These are phyloP conservation scores for Hamamelis virginiana DNA, from an alignment of 164 flowering plant genomes.

Conservation along the genomic window DNA sequence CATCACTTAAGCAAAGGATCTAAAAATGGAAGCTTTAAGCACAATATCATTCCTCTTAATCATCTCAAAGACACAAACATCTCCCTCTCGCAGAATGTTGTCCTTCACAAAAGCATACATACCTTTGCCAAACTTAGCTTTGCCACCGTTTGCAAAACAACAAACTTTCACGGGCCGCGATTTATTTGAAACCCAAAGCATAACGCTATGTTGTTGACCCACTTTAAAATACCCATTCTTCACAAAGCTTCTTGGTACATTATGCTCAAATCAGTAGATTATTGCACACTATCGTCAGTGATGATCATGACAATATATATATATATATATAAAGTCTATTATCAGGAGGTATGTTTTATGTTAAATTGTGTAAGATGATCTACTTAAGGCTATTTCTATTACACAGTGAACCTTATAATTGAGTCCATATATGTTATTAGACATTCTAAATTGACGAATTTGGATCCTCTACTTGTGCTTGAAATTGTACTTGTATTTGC, in stretches of 20 bases:
- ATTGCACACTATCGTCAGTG: too few relatives aligned
- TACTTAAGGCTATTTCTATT: too few relatives aligned
- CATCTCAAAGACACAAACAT: background rate
- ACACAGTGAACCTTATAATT: too few relatives aligned
- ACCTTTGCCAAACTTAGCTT: background rate
- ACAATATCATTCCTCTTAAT: background rate
- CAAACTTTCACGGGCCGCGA: background rate
- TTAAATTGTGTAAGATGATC: too few relatives aligned
- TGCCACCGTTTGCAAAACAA: background rate
- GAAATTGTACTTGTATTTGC: too few relatives aligned
- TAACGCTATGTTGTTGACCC: background rate
- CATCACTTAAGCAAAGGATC: too few relatives aligned
- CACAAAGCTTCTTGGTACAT: background rate
- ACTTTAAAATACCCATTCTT: background rate
- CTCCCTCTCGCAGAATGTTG: background rate
- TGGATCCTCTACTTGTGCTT: too few relatives aligned
- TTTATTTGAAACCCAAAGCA: background rate
- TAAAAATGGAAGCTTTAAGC: background rate
- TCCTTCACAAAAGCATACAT: background rate
- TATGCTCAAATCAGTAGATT: background rate
- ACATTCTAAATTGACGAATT: too few relatives aligned
- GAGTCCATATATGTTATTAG: too few relatives aligned
- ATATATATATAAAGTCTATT: too few relatives aligned
- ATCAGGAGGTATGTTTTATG: too few relatives aligned
- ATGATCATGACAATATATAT: too few relatives aligned